These are phyloP conservation scores for Thelephora ganbajun DNA, from an alignment of 768 basidiomycete genomes.

Conservation along the genomic window DNA sequence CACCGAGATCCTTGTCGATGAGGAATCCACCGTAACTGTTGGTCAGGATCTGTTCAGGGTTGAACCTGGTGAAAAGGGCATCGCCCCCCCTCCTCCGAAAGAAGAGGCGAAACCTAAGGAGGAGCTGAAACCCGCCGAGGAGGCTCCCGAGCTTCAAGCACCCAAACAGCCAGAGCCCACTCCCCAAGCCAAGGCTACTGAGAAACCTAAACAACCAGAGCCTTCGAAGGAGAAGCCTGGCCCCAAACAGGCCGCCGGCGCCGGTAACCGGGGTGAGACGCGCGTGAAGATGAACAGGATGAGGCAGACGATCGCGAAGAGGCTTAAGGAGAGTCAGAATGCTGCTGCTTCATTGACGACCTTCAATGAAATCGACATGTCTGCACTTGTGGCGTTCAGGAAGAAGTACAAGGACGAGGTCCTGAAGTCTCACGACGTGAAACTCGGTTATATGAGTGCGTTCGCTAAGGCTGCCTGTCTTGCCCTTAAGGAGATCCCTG, in stretches of 20 bases:
- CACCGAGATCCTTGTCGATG: constrained; percentile 70
- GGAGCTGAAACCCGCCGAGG: constrained; percentile 10
- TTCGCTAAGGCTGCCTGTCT: constrained; percentile 81
- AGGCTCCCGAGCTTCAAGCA: constrained; percentile 27
- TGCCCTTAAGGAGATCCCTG: constrained; percentile 83
- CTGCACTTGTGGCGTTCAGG: constrained; percentile 84
- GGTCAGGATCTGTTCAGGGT: constrained; percentile 91
- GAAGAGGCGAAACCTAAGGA: constrained; percentile 11
- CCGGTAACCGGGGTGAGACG: constrained; percentile 69
- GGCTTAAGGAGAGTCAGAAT: constrained; percentile 96
- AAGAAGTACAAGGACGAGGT: constrained; percentile 87
- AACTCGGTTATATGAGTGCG: constrained; percentile 96
- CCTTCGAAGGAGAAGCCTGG: constrained; percentile 10
- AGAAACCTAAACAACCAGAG: constrained; percentile 18
- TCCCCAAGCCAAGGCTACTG: constrained; percentile 27
- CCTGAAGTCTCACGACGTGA: constrained; percentile 85
- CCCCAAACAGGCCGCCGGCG: constrained; percentile 17
- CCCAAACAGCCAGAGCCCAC: constrained; percentile 32
- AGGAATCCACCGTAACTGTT: constrained; percentile 89
- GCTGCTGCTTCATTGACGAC: constrained; percentile 93
- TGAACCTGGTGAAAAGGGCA: constrained; percentile 47
- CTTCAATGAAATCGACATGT: constrained; percentile 99
- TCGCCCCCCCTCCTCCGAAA: constrained; percentile 8
- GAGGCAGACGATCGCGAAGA: constrained; percentile 93
- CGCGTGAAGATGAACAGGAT: constrained; percentile 99